phyloP scores from a whole-genome alignment of 1,139 yeast genomes.

The Blastobotrys capitulatus region DNA sequence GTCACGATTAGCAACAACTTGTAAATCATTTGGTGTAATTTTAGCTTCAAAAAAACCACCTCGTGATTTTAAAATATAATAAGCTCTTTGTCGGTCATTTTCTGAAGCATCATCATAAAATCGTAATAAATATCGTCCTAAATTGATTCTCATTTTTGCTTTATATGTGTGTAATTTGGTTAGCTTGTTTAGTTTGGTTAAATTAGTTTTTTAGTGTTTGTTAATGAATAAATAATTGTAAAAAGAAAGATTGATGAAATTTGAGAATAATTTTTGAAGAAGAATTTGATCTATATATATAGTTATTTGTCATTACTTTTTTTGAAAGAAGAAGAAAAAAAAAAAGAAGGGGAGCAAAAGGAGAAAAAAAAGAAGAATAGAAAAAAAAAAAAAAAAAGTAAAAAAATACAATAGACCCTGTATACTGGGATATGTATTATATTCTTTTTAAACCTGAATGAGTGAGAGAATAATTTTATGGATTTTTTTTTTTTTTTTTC shows the following conservation, averaged over 20 bases:
- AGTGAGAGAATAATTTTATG: no score
- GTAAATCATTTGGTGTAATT: conserved; percentile 13
- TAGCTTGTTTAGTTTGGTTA: neutral
- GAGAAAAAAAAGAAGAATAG: no score
- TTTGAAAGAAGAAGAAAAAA: neutral
- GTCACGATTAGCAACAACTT: conserved; percentile 14
- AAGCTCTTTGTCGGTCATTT: conserved; percentile 11
- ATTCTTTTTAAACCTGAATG: no score
- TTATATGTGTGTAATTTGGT: no score
- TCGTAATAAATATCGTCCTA: conserved; percentile 14
- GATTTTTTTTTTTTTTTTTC: no score
- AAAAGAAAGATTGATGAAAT: neutral
- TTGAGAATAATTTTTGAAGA: neutral
- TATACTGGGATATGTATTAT: neutral
- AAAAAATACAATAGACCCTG: neutral
- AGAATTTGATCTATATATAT: neutral
- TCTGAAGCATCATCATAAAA: conserved; percentile 12
- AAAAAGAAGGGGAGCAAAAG: neutral
- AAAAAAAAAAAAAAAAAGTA: no score
- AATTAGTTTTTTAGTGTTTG: neutral
- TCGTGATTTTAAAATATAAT: conserved; percentile 9
- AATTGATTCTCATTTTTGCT: conserved; percentile 13
- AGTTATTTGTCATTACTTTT: neutral
- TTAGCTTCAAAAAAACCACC: conserved; percentile 14
- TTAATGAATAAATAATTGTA: neutral